Base-by-base conservation (phyloP, 345 rosid species). In the Camelina hispida region DNA sequence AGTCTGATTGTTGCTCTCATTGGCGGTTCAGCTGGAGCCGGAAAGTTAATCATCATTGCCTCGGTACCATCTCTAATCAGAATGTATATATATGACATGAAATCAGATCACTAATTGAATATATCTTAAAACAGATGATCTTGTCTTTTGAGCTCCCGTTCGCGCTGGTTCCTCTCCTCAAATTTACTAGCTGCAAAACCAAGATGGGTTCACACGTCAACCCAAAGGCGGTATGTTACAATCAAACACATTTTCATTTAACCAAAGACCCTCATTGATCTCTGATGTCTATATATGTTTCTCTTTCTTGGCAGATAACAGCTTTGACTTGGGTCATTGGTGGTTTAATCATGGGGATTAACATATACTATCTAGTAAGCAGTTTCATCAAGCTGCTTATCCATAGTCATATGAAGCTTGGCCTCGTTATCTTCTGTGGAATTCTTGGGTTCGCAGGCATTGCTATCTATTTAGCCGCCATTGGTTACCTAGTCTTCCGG, bases 101-200 rank as follows among this genome's bases (percentile, higher is more conserved):
- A 28, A n/a, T 43, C 48, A 55, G 17, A 67, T 56, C 30, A 63
- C 51, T 6, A 2, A 20, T 9, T 18, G 13, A 30, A 70, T 67
- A 10, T 17, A 37, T 11, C 43, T 47, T 18, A 48, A 38, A 28
- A 52, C 91, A 94, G 97, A 94, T 91, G 96, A 90, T 91, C 78
- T 82, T 94, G 60, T 91, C 98, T 14, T 94, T 94, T 73, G 98
- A 90, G 86, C 97, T 91, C 43, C 97, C 98, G 11, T 94, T 94
- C 46, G 92, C 97, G 22, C 82, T 94, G 22, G 83, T 90, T 72
- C 98, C 98, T 1, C 96, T 94, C 73, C 96, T 94, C 77, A 94
- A 94, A 71, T 94, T 94, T 82, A 94, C 97, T 46, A 88, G 96
- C 79, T 84, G 97, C 88, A 74, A 86, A 77, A 80, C 82, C 77